Conservation (phyloP, 2,329 filamentous ascomycete genomes). For the Colletotrichum sp. region DNA sequence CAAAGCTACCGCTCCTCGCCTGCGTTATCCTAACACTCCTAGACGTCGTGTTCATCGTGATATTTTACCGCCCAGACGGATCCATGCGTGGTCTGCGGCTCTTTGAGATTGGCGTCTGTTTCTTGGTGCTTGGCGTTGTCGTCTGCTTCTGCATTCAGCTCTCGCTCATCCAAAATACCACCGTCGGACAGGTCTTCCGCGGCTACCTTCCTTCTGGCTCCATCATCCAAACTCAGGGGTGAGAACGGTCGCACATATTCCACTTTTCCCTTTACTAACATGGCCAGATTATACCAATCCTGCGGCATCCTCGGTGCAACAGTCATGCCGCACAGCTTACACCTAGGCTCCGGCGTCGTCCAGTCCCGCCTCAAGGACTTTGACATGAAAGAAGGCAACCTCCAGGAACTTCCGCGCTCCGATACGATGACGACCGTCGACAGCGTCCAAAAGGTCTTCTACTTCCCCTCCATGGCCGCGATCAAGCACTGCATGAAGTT, state of each 20-base stretch:
- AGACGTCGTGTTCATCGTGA: constrained; percentile 70
- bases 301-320: constrained; percentile 81
- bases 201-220: constrained; percentile 70
- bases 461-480: constrained; percentile 73
- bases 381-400: constrained; percentile 57
- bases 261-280: background rate
- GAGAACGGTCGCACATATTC: constrained; percentile 9
- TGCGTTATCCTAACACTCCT: constrained; percentile 72
- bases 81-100: constrained; percentile 62
- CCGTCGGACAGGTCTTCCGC: constrained; percentile 63
- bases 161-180: constrained; percentile 61
- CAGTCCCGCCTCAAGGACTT: constrained; percentile 70
- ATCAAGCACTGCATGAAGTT: constrained; percentile 79
- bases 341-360: constrained; percentile 72
- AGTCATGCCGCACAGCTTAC: constrained; percentile 75
- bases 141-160: constrained; percentile 75
- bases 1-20: constrained; percentile 67
- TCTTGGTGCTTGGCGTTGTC: constrained; percentile 70
- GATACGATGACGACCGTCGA: constrained; percentile 33
- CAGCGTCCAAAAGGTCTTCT: constrained; percentile 57
- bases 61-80: constrained; percentile 68
- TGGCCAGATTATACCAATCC: constrained; percentile 61
- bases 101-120: constrained; percentile 69
- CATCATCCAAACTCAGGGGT: constrained; percentile 62
- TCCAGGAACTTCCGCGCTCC: constrained; percentile 35